Conservation (phyloP, 176 grass and related monocot species). For the Juncus effusus region DNA sequence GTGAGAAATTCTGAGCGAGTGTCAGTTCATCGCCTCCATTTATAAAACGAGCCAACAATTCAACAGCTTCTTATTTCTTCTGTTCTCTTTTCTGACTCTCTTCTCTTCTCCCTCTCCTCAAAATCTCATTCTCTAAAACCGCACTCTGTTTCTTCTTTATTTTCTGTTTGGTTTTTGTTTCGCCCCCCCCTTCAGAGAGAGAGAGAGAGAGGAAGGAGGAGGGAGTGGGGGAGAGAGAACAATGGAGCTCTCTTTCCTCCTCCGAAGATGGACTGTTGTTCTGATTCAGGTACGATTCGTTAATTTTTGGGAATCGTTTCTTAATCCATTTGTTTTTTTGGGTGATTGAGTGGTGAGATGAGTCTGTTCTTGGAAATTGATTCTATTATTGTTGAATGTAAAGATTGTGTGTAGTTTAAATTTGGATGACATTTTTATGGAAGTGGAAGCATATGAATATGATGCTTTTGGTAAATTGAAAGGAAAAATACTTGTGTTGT, state of each 20-base stretch:
- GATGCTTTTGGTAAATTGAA: neutral
- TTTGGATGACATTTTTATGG: neutral
- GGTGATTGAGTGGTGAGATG: slow-evolving; percentile 5
- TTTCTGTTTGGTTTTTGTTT: slow-evolving; percentile 22
- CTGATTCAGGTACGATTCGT: slow-evolving; percentile 11
- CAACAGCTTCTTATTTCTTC: neutral
- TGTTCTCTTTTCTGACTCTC: neutral
- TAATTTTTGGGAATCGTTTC: slow-evolving; percentile 24
- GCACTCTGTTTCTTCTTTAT: neutral
- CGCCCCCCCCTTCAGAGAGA: slow-evolving; percentile 21
- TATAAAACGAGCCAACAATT: neutral
- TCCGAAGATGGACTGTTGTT: slow-evolving; percentile 29
- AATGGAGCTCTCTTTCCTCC: slow-evolving; percentile 15
- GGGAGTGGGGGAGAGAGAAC: slow-evolving; percentile 1
- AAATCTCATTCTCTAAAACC: neutral
- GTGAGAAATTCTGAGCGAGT: neutral
- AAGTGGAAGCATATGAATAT: neutral
- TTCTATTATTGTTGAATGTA: neutral
- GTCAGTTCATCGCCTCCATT: slow-evolving; percentile 7
- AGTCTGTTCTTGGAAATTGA: slow-evolving; percentile 15
- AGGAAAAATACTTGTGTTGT: neutral
- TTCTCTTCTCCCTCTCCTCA: neutral
- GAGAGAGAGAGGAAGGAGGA: slow-evolving; percentile 8
- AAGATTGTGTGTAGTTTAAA: neutral
- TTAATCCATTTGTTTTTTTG: neutral